Conservation (phyloP, 75 land plant species). For the Selaginella moellendorffii region DNA sequence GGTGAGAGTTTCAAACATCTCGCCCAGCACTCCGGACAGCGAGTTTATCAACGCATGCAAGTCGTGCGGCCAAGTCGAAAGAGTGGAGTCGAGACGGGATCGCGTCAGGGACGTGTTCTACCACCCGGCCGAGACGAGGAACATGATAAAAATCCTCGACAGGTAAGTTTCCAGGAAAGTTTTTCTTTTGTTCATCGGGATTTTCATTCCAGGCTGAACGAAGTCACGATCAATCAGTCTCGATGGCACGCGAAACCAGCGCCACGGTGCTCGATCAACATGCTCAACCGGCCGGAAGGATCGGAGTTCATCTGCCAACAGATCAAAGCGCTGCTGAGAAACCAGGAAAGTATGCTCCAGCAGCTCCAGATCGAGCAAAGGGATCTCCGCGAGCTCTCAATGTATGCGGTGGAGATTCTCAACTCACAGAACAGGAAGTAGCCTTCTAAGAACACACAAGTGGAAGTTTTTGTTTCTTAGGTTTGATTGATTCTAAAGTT, state of each 20-base stretch:
- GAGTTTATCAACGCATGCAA: constrained; percentile 12
- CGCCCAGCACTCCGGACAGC: background rate
- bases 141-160: constrained; percentile 17
- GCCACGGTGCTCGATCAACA: background rate
- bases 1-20: constrained; percentile 19
- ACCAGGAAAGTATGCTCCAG: background rate
- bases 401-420: background rate
- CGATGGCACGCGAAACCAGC: background rate
- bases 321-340: background rate
- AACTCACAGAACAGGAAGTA: background rate
- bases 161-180: no score
- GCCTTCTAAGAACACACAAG: no score
- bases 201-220: background rate
- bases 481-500: no score
- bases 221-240: background rate
- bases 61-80: constrained; percentile 19
- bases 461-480: no score
- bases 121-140: constrained; percentile 18
- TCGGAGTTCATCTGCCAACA: background rate
- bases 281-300: background rate
- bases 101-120: constrained; percentile 18
- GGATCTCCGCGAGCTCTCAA: background rate
- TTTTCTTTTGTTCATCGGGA: no score
- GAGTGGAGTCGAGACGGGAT: constrained; percentile 15
- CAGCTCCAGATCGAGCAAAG: background rate